Conservation (phyloP, 192 early-diverging fungal species). For the Coemansia sp. region DNA sequence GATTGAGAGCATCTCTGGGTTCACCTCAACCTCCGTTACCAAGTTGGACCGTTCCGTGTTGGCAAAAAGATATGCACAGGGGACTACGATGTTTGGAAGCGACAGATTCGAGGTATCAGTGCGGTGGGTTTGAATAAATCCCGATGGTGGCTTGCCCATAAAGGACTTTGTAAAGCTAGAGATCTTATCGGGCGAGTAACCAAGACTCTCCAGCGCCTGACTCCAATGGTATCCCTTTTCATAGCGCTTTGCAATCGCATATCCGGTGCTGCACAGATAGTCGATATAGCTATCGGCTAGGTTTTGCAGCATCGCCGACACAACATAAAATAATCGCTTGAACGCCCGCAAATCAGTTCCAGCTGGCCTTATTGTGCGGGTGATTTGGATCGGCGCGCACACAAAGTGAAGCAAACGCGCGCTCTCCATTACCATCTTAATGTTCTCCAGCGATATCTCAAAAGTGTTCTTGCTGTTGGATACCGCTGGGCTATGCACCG, state of each 20-base stretch:
- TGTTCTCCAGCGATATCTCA: slow-evolving; percentile 44
- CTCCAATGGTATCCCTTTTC: slow-evolving; percentile 40
- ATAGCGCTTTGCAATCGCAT: slow-evolving; percentile 41
- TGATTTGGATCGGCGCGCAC: slow-evolving; percentile 47
- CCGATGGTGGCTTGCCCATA: slow-evolving; percentile 15
- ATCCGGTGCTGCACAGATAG: slow-evolving; percentile 51
- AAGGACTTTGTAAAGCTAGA: slow-evolving; percentile 21
- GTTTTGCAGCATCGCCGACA: slow-evolving; percentile 54
- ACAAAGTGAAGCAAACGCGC: slow-evolving; percentile 53
- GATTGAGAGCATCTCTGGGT: slow-evolving; percentile 47
- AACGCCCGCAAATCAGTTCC: slow-evolving; percentile 37
- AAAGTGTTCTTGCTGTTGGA: slow-evolving; percentile 1
- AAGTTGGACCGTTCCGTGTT: slow-evolving; percentile 50
- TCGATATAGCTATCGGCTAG: slow-evolving; percentile 53
- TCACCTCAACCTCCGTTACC: slow-evolving; percentile 49
- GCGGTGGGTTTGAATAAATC: background rate
- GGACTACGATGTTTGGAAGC: slow-evolving; percentile 40
- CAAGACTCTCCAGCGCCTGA: slow-evolving; percentile 32
- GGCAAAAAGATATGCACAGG: slow-evolving; percentile 49
- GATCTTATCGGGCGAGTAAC: slow-evolving; percentile 31
- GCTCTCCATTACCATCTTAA: slow-evolving; percentile 46
- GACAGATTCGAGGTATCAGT: slow-evolving; percentile 6
- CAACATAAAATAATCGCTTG: slow-evolving; percentile 31
- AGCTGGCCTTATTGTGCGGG: slow-evolving; percentile 32
- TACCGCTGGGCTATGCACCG: background rate